Percentiles rank a stretch among this genome's conserved stretches.
phyloP scores from a whole-genome alignment of 1,139 yeast genomes.

The Taiozyma sp. region DNA sequence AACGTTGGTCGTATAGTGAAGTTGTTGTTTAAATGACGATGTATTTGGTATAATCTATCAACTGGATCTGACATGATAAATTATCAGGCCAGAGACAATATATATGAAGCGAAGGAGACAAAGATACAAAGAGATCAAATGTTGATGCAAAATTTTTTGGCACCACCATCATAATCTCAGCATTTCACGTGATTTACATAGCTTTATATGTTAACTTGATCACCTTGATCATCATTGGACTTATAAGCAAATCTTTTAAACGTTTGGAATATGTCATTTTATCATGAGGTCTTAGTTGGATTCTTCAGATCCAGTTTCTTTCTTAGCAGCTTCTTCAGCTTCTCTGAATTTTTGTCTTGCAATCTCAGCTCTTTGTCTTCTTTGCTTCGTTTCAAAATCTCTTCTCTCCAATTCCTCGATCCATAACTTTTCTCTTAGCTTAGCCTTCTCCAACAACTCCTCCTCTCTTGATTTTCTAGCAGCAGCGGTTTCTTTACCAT shows the following conservation, averaged over 20 bases:
- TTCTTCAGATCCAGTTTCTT: not conserved
- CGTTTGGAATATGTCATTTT: not conserved
- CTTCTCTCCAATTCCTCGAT: conserved; percentile 87
- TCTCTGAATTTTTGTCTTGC: conserved; percentile 35
- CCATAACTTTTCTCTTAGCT: conserved; percentile 82
- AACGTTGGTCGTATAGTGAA: not conserved
- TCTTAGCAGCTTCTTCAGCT: not conserved
- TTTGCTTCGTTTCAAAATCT: conserved; percentile 65
- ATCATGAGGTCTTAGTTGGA: not conserved
- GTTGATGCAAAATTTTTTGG: not conserved
- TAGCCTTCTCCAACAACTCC: conserved; percentile 66
- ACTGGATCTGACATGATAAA: not conserved
- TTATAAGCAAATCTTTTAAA: not conserved
- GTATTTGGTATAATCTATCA: not conserved
- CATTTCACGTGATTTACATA: not conserved
- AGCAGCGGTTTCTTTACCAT: conserved; percentile 36
- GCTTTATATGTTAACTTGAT: not conserved
- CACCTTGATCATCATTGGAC: not conserved
- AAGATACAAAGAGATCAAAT: not conserved
- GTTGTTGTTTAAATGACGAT: not conserved
- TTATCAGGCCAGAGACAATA: not conserved
- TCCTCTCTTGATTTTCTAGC: conserved; percentile 54
- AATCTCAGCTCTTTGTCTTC: conserved; percentile 50
- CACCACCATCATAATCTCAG: not conserved
- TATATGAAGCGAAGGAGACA: not conserved